These are phyloP conservation scores for Lachnellula occidentalis DNA, from an alignment of 2,329 filamentous ascomycete species.

Conservation along the genomic window DNA sequence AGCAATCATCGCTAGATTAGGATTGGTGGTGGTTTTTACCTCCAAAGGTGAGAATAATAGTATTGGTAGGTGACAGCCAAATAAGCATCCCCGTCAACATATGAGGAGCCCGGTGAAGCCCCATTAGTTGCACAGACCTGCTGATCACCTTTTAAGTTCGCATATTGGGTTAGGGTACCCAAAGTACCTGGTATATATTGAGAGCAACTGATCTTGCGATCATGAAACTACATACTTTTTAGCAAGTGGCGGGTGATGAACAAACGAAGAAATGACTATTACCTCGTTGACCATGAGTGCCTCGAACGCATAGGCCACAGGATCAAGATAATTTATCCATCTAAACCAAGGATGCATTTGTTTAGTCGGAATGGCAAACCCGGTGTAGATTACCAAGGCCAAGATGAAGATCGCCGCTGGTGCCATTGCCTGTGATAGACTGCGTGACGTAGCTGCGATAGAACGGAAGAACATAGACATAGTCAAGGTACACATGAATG, in stretches of 20 bases:
- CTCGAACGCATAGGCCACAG: slow-evolving; percentile 73
- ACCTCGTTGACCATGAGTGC: slow-evolving; percentile 73
- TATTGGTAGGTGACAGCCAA: slow-evolving; percentile 52
- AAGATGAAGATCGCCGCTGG: slow-evolving; percentile 48
- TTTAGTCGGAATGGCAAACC: slow-evolving; percentile 38
- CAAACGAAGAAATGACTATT: not conserved
- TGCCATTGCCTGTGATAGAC: slow-evolving; percentile 59
- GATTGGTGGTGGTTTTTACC: slow-evolving; percentile 24
- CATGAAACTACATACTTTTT: slow-evolving; percentile 40
- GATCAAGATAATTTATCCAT: slow-evolving; percentile 65
- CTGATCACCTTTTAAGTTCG: slow-evolving; percentile 9
- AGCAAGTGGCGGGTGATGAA: not conserved
- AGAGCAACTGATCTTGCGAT: slow-evolving; percentile 19
- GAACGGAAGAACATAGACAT: slow-evolving; percentile 84
- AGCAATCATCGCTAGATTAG: not conserved
- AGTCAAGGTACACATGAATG: slow-evolving; percentile 33
- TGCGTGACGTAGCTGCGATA: slow-evolving; percentile 69
- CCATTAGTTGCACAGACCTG: slow-evolving; percentile 54
- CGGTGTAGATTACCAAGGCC: slow-evolving; percentile 30
- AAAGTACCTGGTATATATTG: slow-evolving; percentile 6
- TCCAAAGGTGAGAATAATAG: slow-evolving; percentile 55
- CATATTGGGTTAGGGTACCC: slow-evolving; percentile 5
- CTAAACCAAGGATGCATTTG: slow-evolving; percentile 74
- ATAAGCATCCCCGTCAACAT: slow-evolving; percentile 54
- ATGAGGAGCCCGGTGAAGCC: slow-evolving; percentile 44